Evolutionary conservation across 1,139 yeast genomes (phyloP), one percentile per base, ranked within the genome.

Genomic region (Kodamaea sp.): DNA sequence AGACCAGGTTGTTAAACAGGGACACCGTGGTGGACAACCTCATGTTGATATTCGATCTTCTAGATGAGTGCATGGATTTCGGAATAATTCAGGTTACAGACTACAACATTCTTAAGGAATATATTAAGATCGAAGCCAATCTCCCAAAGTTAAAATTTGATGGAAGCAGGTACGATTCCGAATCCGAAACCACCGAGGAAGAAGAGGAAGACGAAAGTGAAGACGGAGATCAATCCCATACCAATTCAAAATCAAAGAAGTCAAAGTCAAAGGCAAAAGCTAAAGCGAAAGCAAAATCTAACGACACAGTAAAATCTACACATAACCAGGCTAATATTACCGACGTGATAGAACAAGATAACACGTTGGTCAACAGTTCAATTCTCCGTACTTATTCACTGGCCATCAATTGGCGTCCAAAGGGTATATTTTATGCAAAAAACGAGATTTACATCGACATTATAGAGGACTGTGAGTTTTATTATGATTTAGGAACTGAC

Each of bases 311-410:
- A 29, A 59, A 52, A 36, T 65, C 74, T 3, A 68, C 75, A 0
- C 67, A 63, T 37, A 70, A 69, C 44, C 68, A 62, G 24, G 72
- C 76, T 11, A 51, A 63, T 14, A 59, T 53, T 12, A 48, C 64
- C 1, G 70, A 66, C 34, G 59, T 55, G 8, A 44, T 62, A n/a
- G 50, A 50, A 1, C 43, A 57, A 11, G 61, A 62, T 9, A 46
- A 53, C 4, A 44, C 50, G 14, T 43, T 51, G 22, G 67, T 83
- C 40, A 83, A 84, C 50, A 77, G 86, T 29, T 76, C 85, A 12
- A 75, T 84, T 10, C 65, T 53, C 47, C 64, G 74, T 24, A 66
- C 74, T 0, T 60, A 66, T 15, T 59, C 68, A 2, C 70, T 63
- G 62, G 58, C 71, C 0, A 64, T 70, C 15, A 68, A 63, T 45